phyloP scores from a whole-genome alignment of 148 eudicot species.

The Diospyros kaki region DNA sequence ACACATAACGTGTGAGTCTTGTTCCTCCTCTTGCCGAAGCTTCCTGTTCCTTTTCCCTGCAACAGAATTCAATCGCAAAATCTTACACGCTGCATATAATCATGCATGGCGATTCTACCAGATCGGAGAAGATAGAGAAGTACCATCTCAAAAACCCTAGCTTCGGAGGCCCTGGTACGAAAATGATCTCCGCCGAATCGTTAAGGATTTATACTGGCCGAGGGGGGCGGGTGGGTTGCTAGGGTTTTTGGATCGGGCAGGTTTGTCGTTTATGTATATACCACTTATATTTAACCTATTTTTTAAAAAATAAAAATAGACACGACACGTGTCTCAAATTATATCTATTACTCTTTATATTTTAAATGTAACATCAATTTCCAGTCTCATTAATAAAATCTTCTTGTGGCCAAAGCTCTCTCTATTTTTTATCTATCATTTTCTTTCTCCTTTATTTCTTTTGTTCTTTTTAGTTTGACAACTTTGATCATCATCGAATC shows the following conservation, averaged over 20 bases:
- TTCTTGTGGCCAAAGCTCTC: too few relatives aligned
- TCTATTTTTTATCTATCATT: too few relatives aligned
- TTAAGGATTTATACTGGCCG: background rate
- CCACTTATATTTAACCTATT: too few relatives aligned
- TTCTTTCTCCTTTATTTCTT: too few relatives aligned
- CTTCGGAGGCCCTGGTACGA: background rate
- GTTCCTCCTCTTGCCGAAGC: slow-evolving; percentile 34
- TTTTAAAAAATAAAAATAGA: too few relatives aligned
- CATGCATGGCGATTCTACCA: background rate
- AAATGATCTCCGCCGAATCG: background rate
- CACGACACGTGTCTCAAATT: too few relatives aligned
- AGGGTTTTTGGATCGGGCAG: background rate
- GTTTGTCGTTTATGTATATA: too few relatives aligned
- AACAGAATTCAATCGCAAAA: background rate
- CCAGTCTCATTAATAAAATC: too few relatives aligned
- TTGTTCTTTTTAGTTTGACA: too few relatives aligned
- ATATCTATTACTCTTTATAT: too few relatives aligned
- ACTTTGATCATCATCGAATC: too few relatives aligned
- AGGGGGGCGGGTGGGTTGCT: background rate
- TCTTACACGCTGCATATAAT: background rate
- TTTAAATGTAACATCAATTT: too few relatives aligned
- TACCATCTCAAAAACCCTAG: slow-evolving; percentile 4
- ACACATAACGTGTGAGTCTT: slow-evolving; percentile 35
- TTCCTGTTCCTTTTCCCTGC: slow-evolving; percentile 31
- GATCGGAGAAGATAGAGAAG: background rate